Evolutionary conservation across 176 grass and related monocot species (phyloP).

Genomic region (Eleusine coracana): DNA sequence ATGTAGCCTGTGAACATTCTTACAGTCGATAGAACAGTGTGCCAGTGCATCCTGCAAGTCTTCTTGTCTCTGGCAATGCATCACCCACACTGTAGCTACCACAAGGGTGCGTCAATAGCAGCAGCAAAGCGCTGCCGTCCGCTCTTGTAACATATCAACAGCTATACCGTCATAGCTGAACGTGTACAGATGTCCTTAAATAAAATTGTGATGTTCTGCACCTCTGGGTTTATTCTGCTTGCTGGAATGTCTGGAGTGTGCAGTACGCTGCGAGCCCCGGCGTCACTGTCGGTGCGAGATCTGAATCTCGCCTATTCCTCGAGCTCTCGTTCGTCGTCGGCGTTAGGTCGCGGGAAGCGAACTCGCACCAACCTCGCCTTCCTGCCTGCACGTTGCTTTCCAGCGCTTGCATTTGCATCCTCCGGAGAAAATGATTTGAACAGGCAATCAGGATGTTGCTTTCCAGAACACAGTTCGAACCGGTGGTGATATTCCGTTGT

Average conservation of each 20-base stretch:
- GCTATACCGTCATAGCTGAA: background rate
- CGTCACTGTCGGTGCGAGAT: background rate
- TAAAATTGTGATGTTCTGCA: background rate
- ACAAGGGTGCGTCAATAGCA: background rate
- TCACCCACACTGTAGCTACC: background rate
- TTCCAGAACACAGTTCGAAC: background rate
- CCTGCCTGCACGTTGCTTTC: slow-evolving; percentile 31
- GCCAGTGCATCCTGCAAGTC: background rate
- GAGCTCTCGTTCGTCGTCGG: background rate
- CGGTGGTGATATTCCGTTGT: background rate
- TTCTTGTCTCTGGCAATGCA: background rate
- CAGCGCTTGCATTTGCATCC: background rate
- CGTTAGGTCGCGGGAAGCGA: slow-evolving; percentile 33
- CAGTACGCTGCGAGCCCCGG: background rate
- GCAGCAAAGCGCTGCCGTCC: background rate
- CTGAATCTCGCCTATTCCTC: background rate
- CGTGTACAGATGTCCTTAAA: slow-evolving; percentile 18
- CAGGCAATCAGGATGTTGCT: background rate
- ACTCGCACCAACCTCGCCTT: slow-evolving; percentile 30
- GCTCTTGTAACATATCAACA: background rate
- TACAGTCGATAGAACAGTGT: slow-evolving; percentile 37
- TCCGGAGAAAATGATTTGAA: background rate
- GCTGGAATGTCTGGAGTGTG: background rate
- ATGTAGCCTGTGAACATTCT: slow-evolving; percentile 8
- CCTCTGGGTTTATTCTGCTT: background rate